A percentile compares a stretch with the other conserved stretches of the same genome.
Conservation (phyloP, 73 alveolate genomes). For the Stentor coeruleus region DNA sequence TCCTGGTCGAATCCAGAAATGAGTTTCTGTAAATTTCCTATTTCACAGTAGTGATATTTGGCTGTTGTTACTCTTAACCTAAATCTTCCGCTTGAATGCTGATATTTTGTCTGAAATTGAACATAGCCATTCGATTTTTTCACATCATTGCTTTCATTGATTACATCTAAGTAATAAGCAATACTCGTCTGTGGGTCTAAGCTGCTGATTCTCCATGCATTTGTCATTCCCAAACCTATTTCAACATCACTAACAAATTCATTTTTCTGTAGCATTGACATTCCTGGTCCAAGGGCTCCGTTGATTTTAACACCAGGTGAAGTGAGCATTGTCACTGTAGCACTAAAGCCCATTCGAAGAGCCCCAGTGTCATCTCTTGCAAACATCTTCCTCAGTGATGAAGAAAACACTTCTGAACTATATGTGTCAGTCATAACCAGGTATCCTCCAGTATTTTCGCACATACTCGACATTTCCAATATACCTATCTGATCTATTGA, state of each 20-base stretch:
- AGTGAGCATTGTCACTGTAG: slow-evolving; percentile 71
- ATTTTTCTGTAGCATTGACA: slow-evolving; percentile 65
- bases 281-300: slow-evolving; percentile 93
- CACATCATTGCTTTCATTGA: slow-evolving; percentile 41
- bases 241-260: slow-evolving; percentile 60
- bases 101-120: slow-evolving; percentile 76
- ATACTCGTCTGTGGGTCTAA: slow-evolving; percentile 72
- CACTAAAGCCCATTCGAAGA: slow-evolving; percentile 93
- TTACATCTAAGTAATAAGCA: slow-evolving; percentile 79
- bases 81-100: slow-evolving; percentile 79
- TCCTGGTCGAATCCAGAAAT: slow-evolving; percentile 67
- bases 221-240: slow-evolving; percentile 88
- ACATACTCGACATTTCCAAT: slow-evolving; percentile 94
- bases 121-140: slow-evolving; percentile 54
- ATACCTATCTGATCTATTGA: slow-evolving; percentile 96
- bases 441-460: slow-evolving; percentile 98
- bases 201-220: slow-evolving; percentile 83
- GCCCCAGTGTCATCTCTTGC: slow-evolving; percentile 58
- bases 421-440: slow-evolving; percentile 97
- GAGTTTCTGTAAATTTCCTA: slow-evolving; percentile 33
- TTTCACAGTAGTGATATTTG: slow-evolving; percentile 44
- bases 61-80: slow-evolving; percentile 88
- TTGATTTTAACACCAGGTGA: slow-evolving; percentile 82
- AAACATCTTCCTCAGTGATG: slow-evolving; percentile 38
- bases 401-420: slow-evolving; percentile 96